phyloP scores from a whole-genome alignment of 2,329 filamentous ascomycete species.

The Dichotomopilus funicola region DNA sequence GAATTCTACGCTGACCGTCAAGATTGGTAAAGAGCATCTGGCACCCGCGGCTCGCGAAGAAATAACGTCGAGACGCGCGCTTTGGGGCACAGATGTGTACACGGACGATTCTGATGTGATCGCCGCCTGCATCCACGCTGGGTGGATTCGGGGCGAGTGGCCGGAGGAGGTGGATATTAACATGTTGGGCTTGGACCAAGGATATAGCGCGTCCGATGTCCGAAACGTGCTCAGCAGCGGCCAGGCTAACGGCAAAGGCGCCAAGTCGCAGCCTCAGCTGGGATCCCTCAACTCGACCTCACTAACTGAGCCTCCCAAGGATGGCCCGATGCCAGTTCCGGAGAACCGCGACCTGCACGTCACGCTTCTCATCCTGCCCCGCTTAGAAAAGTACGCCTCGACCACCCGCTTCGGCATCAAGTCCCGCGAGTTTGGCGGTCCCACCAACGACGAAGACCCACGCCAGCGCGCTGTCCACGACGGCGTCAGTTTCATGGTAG shows the following conservation, averaged over 20 bases:
- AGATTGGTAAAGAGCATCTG: slow-evolving; percentile 75
- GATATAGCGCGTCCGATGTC: slow-evolving; percentile 24
- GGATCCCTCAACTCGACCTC: slow-evolving; percentile 30
- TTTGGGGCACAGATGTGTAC: slow-evolving; percentile 94
- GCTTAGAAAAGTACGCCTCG: slow-evolving; percentile 67
- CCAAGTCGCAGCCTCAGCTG: neutral
- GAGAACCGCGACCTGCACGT: slow-evolving; percentile 76
- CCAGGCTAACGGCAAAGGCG: slow-evolving; percentile 15
- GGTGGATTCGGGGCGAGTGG: slow-evolving; percentile 89
- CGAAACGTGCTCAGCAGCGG: slow-evolving; percentile 28
- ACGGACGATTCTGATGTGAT: slow-evolving; percentile 93
- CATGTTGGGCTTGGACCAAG: slow-evolving; percentile 53
- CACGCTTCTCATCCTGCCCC: slow-evolving; percentile 75
- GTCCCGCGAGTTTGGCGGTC: slow-evolving; percentile 69
- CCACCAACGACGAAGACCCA: slow-evolving; percentile 38
- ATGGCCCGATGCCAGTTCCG: slow-evolving; percentile 58
- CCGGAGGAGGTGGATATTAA: slow-evolving; percentile 65
- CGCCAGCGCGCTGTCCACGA: slow-evolving; percentile 50
- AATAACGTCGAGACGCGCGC: slow-evolving; percentile 69
- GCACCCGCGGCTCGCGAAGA: slow-evolving; percentile 65
- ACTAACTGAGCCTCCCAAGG: slow-evolving; percentile 48
- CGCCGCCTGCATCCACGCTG: slow-evolving; percentile 85
- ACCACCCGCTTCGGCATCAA: slow-evolving; percentile 74
- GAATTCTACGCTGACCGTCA: slow-evolving; percentile 86
- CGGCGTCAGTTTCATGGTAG: slow-evolving; percentile 82